phyloP scores from a whole-genome alignment of 176 grass and related monocot species.

The Cenchrus americanus region DNA sequence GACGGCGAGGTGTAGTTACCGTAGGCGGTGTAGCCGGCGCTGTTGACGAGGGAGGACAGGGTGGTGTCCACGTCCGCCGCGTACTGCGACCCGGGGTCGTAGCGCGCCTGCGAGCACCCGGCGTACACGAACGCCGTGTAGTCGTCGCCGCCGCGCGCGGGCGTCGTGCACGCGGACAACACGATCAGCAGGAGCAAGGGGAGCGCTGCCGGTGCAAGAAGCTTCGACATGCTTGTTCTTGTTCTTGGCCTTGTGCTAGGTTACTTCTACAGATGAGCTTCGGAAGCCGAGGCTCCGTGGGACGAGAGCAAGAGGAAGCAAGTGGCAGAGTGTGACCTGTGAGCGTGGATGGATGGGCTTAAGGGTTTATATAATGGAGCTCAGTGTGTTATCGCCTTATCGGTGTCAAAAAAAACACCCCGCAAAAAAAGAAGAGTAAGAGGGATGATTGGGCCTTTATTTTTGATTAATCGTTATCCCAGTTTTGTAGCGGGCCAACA shows the following conservation, averaged over 20 bases:
- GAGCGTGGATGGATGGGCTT: conserved; percentile 34
- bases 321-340: not conserved
- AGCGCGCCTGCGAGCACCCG: conserved; percentile 74
- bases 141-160: conserved; percentile 43
- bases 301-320: not conserved
- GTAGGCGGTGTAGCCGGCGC: conserved; percentile 52
- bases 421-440: no score
- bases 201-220: not conserved
- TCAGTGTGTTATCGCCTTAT: not conserved
- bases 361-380: conserved; percentile 36
- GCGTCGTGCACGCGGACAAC: conserved; percentile 21
- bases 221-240: conserved; percentile 42
- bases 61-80: conserved; percentile 51
- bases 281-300: not conserved
- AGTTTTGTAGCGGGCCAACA: no score
- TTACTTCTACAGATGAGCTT: not conserved
- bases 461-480: no score
- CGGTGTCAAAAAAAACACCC: no score
- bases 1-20: conserved; percentile 56
- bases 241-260: not conserved
- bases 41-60: conserved; percentile 62
- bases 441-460: no score
- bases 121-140: conserved; percentile 86
- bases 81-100: conserved; percentile 65
- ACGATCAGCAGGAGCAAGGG: not conserved